Base-by-base conservation (phyloP, 768 basidiomycete species). In the Mycena galericulata region DNA sequence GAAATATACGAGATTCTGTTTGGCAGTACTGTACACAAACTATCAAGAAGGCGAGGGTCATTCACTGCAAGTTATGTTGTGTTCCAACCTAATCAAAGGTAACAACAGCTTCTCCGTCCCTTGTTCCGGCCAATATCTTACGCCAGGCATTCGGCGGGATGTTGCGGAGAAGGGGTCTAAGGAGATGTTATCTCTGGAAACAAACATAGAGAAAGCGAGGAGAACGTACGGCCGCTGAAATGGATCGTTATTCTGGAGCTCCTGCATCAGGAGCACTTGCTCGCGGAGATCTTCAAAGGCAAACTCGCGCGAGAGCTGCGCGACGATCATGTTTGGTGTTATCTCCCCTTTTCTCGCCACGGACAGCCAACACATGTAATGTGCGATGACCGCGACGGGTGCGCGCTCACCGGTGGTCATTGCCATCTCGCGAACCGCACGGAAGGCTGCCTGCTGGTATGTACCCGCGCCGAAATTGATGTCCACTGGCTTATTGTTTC, bases 251-350 rank as follows among this genome's bases (percentile, higher is more conserved):
- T 65, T 40, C 45, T 65, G 54, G 6, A 22, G 0, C 32, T 41
- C 20, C 46, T 57, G 63, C 36, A 41, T 40, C 26, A 15, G 18
- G n/a, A 56, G 63, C 7, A 65, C 45, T 2, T 34, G 24, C 34
- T 38, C 43, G 17, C 46, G 45, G n/a, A 65, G 63, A 11, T 14
- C 36, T n/a, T 38, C 54, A 6, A 57, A 36, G 3, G 2, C 63
- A 12, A n/a, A 57, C 46, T 65, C 63, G 18, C 46, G 32, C 45
- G 53, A 20, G 1, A 65, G 34, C 63, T 65, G 63, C 26, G 45
- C 63, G 10, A 65, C 54, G 18, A 65, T 57, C 27, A 24, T 29
- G 26, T 41, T 53, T 7, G 40, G 24, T 0, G 65, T 66, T 36
- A 60, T 46, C 11, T 51, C 62, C 22, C 14, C 14, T 6, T 12